These are phyloP conservation scores for Plantago coronopus DNA, from an alignment of 305 asterid species.

Conservation along the genomic window DNA sequence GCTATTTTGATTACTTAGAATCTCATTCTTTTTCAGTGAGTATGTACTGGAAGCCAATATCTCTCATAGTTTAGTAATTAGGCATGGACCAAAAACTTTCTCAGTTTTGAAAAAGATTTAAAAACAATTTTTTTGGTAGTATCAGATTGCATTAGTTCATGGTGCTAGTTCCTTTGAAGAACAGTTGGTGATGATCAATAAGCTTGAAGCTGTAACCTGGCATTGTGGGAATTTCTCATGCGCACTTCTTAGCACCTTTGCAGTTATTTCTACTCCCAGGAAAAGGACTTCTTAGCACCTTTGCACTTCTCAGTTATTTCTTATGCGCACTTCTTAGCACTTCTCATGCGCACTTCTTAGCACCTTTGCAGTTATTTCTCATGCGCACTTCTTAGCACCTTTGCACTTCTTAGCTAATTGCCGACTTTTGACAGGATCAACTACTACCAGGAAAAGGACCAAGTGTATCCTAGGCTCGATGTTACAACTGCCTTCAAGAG, in stretches of 20 bases:
- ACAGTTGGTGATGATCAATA: not conserved
- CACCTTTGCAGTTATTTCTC: not conserved
- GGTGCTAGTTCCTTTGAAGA: no score
- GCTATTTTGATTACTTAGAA: not conserved
- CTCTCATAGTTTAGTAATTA: no score
- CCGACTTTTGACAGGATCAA: constrained; percentile 46
- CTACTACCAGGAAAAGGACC: constrained; percentile 80
- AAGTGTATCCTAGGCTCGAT: constrained; percentile 66
- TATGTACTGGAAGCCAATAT: not conserved
- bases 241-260: not conserved
- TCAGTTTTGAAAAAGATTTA: no score
- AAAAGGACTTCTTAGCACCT: no score
- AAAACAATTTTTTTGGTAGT: not conserved
- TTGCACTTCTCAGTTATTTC: no score
- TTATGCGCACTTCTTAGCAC: no score
- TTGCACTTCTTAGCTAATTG: not conserved
- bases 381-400: no score
- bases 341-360: not conserved
- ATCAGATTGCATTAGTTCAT: no score
- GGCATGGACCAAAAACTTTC: not conserved
- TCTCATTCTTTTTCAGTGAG: not conserved
- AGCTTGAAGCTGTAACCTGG: no score
- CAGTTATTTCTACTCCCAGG: no score
- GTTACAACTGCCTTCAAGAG: constrained; percentile 58
- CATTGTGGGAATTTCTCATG: not conserved